Evolutionary conservation across 176 grass and related monocot genomes (phyloP), one percentile per base, ranked within the genome.

Genomic region (Pontederia crassipes): DNA sequence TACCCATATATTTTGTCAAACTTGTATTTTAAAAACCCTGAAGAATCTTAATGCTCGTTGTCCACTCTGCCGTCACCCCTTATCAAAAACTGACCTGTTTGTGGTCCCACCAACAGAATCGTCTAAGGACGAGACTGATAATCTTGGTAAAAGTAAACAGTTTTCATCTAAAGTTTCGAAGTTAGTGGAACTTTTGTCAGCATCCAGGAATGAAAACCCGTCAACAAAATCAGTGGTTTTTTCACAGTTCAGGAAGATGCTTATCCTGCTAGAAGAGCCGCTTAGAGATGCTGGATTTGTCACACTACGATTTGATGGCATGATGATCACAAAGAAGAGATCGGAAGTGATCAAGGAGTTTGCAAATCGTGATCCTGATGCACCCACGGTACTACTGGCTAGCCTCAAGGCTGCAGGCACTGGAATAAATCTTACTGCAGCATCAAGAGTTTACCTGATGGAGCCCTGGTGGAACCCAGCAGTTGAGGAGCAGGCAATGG

Each of bases 401-500:
- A 88, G 93, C 61, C 67, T 97, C 49, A 97, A 83, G 79, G 84
- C 87, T 0, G 87, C 79, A 10, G 92, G 84, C 16, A 62, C 84
- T 2, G 84, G 93, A 5, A 71, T 97, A 67, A 97, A 97, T 57
- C 81, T 97, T 4, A 88, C 93, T 10, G 84, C 76, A 1, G 93
- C 93, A 47, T 91, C 83, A 3, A 88, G 87, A 0, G 93, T 97
- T 8, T 97, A 88, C 80, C 68, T 97, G 8, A 73, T 97, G 0
- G 93, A 97, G 49, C 93, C 93, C 0, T 91, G 93, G 93, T 97
- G 93, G 93, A 97, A 97, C 27, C 87, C 92, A 0, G 92, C 81
- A 45, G 81, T 88, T 48, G 92, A 97, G 79, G 81, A 91, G 70
- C 92, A 97, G 64, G 92, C 92, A 64, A 97, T 97, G 92, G 92